These are phyloP conservation scores for Teratosphaeria destructans DNA, from an alignment of 2,329 filamentous ascomycete genomes.

Conservation along the genomic window DNA sequence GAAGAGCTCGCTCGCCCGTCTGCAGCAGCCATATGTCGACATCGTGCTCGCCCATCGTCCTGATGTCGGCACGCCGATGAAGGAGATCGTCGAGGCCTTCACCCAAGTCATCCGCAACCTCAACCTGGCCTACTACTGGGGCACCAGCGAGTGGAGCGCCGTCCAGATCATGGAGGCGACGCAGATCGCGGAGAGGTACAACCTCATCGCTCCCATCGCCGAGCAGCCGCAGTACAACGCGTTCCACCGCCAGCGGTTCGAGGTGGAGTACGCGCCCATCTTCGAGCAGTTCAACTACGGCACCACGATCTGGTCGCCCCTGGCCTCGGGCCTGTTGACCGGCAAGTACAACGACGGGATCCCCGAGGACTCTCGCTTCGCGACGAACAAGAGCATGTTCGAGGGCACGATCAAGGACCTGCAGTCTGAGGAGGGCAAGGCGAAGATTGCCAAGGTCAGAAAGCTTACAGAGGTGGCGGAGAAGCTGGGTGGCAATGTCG, in stretches of 20 bases:
- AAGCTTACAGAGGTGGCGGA: conserved; percentile 42
- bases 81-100: conserved; percentile 49
- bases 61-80: conserved; percentile 37
- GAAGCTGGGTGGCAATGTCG: conserved; percentile 36
- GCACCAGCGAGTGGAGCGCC: conserved; percentile 51
- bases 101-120: conserved; percentile 43
- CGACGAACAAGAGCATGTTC: conserved; percentile 48
- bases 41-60: conserved; percentile 53
- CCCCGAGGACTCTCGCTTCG: conserved; percentile 50
- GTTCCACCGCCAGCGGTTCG: conserved; percentile 51
- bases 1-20: conserved; percentile 46
- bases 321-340: conserved; percentile 48
- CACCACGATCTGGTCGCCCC: conserved; percentile 46
- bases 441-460: conserved; percentile 49
- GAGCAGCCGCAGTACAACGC: conserved; percentile 52
- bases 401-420: conserved; percentile 44
- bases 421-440: conserved; percentile 39
- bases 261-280: conserved; percentile 50
- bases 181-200: conserved; percentile 44
- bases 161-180: conserved; percentile 50
- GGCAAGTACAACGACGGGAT: conserved; percentile 57
- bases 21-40: conserved; percentile 57
- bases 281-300: conserved; percentile 49
- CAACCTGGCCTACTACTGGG: conserved; percentile 55
- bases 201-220: conserved; percentile 47